Conservation (phyloP, 2,329 filamentous ascomycete genomes). For the Colletotrichum magnum region DNA sequence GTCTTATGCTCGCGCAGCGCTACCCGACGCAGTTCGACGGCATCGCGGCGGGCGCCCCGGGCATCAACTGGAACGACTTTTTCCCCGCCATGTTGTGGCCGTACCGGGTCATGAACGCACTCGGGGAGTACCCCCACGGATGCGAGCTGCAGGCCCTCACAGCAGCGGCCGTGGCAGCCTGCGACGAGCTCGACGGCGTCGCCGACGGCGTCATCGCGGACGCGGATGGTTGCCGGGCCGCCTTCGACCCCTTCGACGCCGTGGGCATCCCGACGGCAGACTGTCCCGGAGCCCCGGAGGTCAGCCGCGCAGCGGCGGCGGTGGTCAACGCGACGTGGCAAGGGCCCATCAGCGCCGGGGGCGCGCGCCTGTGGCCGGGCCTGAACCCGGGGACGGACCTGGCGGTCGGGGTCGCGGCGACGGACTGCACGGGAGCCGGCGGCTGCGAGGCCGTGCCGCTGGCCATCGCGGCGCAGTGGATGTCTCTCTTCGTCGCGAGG, state of each 20-base stretch:
- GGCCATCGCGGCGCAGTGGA: conserved; percentile 41
- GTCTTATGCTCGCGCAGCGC: conserved; percentile 64
- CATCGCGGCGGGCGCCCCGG: conserved; percentile 62
- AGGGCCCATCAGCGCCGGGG: conserved; percentile 17
- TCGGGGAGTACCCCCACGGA: conserved; percentile 13
- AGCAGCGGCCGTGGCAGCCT: conserved; percentile 58
- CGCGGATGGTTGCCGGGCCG: neutral
- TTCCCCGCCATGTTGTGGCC: conserved; percentile 36
- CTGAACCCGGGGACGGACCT: conserved; percentile 38
- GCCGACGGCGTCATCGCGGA: conserved; percentile 61
- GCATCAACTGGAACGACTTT: conserved; percentile 47
- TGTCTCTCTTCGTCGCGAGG: conserved; percentile 46
- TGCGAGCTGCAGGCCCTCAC: conserved; percentile 50
- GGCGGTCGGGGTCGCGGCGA: conserved; percentile 18
- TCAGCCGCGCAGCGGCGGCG: conserved; percentile 36
- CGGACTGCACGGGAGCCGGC: neutral
- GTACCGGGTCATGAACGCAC: conserved; percentile 24
- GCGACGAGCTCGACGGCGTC: conserved; percentile 63
- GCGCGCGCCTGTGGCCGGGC: conserved; percentile 26
- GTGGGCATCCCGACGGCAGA: neutral
- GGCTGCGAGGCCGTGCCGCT: conserved; percentile 11
- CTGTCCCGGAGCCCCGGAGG: neutral
- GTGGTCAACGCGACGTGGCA: conserved; percentile 42
- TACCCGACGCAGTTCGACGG: conserved; percentile 69
- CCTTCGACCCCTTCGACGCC: conserved; percentile 35